Base-by-base conservation (phyloP, 2,329 filamentous ascomycete species). In the Exophiala mesophila region DNA sequence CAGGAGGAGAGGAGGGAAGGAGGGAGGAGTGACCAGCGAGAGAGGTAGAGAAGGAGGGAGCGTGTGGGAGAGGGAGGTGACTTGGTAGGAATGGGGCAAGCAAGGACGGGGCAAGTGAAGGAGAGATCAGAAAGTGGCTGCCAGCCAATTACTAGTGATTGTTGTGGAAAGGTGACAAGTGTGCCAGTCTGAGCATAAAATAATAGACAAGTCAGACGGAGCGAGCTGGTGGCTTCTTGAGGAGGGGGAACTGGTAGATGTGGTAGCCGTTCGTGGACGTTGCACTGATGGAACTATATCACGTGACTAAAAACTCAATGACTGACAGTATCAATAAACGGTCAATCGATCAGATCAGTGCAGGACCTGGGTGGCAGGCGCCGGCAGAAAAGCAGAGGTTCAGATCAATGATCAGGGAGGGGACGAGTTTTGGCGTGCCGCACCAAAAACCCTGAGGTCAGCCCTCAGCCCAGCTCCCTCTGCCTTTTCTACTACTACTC, bases 361-460 rank as follows among this genome's bases (percentile, higher is more conserved):
- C 23, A 26, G 12, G 6, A 6, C 7, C 23, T 26, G 12, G 23
- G 23, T 26, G 23, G 23, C 23, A 26, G 23, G 23, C 23, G 23
- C 7, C 23, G 23, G 23, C 23, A 26, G 23, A 26, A n/a, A 32
- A 9, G 32, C 16, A 34, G 32, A 18, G 9, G 18, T 9, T 34
- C 15, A 26, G 23, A 26, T 26, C 23, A 34, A 34, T 34, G 15
- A 15, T 17, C 32, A 34, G 32, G 32, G 32, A 34, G n/a, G n/a
- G n/a, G n/a, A n/a, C n/a, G n/a, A n/a, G n/a, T 13, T 34, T 34
- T 34, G 32, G 32, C 32, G 13, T 18, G 32, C 32, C 32, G 32
- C 32, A 34, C 32, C 32, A 15, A 34, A 34, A 34, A 34, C 23
- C 23, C 23, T 26, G 23, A 26, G 23, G 23, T 26, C 23, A 26